A percentile compares a stretch with the other conserved stretches of the same genome.
Evolutionary conservation across 176 grass and related monocot genomes (phyloP).

Genomic region (Phoenix dactylifera): DNA sequence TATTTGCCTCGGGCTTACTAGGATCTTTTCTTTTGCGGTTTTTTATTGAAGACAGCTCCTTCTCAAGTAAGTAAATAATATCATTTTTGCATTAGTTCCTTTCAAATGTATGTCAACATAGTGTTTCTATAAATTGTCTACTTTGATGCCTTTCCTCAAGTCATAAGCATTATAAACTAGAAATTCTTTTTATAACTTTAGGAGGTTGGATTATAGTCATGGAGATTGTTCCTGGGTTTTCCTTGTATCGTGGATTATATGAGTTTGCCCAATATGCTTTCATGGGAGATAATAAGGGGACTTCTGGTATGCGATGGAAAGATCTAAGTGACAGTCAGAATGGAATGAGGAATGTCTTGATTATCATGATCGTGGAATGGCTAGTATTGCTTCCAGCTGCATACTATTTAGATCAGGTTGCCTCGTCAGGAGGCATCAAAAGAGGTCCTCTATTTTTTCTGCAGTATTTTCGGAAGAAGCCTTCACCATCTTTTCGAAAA

Average conservation of each 20-base stretch:
- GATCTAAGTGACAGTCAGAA: conserved; percentile 50
- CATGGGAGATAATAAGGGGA: conserved; percentile 37
- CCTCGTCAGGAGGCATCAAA: conserved; percentile 19
- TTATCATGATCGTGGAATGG: conserved; percentile 83
- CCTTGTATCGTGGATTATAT: conserved; percentile 67
- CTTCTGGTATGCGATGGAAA: conserved; percentile 59
- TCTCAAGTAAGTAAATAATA: conserved; percentile 52
- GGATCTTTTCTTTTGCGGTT: conserved; percentile 54
- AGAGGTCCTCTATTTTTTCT: conserved; percentile 45
- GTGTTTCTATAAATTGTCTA: too few relatives aligned
- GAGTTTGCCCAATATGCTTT: conserved; percentile 62
- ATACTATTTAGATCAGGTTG: conserved; percentile 56
- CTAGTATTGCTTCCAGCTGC: conserved; percentile 45
- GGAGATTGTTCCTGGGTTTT: conserved; percentile 87
- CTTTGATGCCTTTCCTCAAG: background rate
- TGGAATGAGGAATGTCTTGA: conserved; percentile 54
- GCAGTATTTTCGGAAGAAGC: conserved; percentile 34
- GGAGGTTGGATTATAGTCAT: conserved; percentile 74
- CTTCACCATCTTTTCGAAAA: conserved; percentile 20
- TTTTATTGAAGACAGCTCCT: conserved; percentile 50
- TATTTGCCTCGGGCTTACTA: conserved; percentile 76
- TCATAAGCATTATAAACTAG: background rate
- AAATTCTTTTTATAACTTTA: conserved; percentile 16
- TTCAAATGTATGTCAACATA: too few relatives aligned
- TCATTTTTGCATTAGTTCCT: too few relatives aligned